Evolutionary conservation across 176 grass and related monocot species (phyloP).

Genomic region (Tuctoria greenei): DNA sequence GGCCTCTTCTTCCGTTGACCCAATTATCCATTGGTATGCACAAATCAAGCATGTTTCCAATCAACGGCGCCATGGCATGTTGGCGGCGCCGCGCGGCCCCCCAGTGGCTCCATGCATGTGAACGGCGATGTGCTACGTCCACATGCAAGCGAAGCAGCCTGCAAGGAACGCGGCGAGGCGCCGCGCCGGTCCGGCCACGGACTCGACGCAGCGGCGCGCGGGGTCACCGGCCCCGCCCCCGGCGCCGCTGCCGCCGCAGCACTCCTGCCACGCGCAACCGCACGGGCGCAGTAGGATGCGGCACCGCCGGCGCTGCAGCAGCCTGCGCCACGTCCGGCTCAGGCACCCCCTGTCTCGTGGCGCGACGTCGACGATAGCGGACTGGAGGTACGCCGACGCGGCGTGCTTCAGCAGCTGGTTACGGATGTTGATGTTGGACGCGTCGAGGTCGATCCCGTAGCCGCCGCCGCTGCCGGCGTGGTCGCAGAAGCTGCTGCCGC

Average conservation of each 20-base stretch:
- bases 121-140: conserved; percentile 7
- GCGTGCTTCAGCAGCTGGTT: conserved; percentile 73
- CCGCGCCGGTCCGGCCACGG: conserved; percentile 14
- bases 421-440: conserved; percentile 61
- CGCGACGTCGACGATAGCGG: conserved; percentile 41
- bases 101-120: background rate
- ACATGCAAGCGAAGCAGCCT: conserved; percentile 24
- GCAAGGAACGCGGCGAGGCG: conserved; percentile 23
- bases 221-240: too few species aligned
- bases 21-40: background rate
- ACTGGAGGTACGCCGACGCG: conserved; percentile 69
- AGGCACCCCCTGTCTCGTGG: conserved; percentile 41
- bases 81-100: background rate
- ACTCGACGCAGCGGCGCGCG: conserved; percentile 18
- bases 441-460: conserved; percentile 33
- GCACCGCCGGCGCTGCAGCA: conserved; percentile 26
- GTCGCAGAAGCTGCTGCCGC: background rate
- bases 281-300: conserved; percentile 30
- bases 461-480: background rate
- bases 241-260: background rate
- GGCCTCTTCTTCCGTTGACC: background rate
- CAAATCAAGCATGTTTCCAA: background rate
- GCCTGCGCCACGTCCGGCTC: conserved; percentile 34
- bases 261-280: background rate
- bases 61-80: background rate